Percentiles rank a stretch among this genome's conserved stretches.
phyloP scores from a whole-genome alignment of 176 grass and related monocot species.

The Triticum monococcum region DNA sequence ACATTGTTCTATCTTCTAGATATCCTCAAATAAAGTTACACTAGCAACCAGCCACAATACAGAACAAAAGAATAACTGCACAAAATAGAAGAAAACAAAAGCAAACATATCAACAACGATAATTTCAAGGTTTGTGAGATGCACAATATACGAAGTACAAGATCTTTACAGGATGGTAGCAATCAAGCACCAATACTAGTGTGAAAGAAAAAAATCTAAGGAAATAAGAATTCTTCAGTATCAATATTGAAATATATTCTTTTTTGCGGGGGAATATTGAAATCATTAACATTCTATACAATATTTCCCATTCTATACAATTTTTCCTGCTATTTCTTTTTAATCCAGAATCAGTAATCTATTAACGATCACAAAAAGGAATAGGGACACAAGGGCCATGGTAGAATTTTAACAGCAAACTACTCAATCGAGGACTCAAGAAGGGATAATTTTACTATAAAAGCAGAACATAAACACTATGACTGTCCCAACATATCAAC shows the following conservation, averaged over 20 bases:
- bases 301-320: not conserved
- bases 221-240: not conserved
- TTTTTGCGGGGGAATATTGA: no score
- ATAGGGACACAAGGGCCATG: not conserved
- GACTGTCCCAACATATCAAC: not conserved
- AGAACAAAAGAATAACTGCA: not conserved
- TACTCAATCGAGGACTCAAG: not conserved
- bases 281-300: not conserved
- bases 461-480: not conserved
- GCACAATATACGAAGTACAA: not conserved
- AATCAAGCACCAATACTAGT: not conserved
- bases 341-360: not conserved
- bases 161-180: not conserved
- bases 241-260: not conserved
- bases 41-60: not conserved
- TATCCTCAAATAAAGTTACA: conserved; percentile 18
- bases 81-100: not conserved
- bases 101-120: not conserved
- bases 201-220: not conserved
- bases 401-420: not conserved
- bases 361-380: not conserved
- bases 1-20: conserved; percentile 1
- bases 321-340: not conserved
- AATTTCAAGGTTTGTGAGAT: not conserved
- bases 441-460: conserved; percentile 17